Base-by-base conservation (phyloP, 495 filamentous ascomycete species). In the Trichocladium antarcticum region DNA sequence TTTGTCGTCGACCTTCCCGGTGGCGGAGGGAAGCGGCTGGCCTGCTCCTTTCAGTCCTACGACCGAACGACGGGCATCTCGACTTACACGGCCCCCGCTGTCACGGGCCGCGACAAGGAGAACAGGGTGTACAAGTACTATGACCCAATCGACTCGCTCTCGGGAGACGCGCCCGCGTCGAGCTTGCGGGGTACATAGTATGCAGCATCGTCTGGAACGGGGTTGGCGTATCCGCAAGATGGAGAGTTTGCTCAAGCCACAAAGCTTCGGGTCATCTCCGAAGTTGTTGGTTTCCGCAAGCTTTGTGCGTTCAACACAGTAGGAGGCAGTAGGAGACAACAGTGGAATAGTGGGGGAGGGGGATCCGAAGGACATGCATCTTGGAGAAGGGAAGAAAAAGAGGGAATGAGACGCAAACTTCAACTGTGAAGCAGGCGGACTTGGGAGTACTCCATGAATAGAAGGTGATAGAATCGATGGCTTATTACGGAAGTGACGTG, bases 1-100 rank as follows among this genome's bases (percentile, higher is more conserved):
- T 80, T 78, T 58, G 72, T 82, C 10, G 76, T 80, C 36, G 78
- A 82, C 57, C 67, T 81, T 19, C 78, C 78, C 2, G 76, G 70
- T 6, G 76, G 77, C 11, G 78, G 78, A 6, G 78, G 78, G 10
- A 81, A 82, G 63, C 69, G 78, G 34, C 67, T 76, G 5, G 74
- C 74, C 5, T 67, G 66, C 32, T 68, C 69, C 6, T 72, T 66
- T 54, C 58, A 73, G 47, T 66, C 61, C 6, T 81, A 82, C 56
- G 69, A 78, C 52, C 63, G 56, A 9, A 39, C 53, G 1, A 73
- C 67, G 6, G 76, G 78, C n/a, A 50, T 73, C 22, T 73, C 70
- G 8, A 73, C 57, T 1, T 82, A 71, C 60, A 69, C 54, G 36
- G 74, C 78, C 6, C 78, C 78, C 2, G 70, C 73, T 5, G 67